A percentile compares a stretch with the other conserved stretches of the same genome.
Evolutionary conservation across 129 eudicot species (phyloP).

Genomic region (Flaveria robusta): DNA sequence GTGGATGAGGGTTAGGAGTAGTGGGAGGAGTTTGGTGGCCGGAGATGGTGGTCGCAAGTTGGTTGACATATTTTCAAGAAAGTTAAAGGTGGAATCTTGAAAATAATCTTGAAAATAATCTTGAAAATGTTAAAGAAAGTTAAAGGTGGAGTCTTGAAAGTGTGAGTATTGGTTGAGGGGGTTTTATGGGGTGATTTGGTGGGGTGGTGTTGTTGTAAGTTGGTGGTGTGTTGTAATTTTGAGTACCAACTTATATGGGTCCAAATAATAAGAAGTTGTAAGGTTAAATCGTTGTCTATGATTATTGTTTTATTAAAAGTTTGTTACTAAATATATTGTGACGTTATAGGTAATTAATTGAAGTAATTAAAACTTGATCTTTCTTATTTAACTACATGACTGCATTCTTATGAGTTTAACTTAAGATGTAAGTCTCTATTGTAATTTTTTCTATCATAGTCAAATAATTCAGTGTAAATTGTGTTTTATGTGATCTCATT

Average conservation of each 20-base stretch:
- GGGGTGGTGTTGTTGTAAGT: slow-evolving; percentile 32
- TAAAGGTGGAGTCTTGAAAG: slow-evolving; percentile 30
- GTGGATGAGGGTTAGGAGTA: slow-evolving; percentile 37
- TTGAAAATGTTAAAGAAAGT: slow-evolving; percentile 4
- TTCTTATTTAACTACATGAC: too few relatives aligned
- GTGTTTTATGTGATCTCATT: too few relatives aligned
- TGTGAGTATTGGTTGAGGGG: slow-evolving; percentile 27
- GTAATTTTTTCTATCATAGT: too few relatives aligned
- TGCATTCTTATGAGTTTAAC: too few relatives aligned
- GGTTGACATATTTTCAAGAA: slow-evolving; percentile 37
- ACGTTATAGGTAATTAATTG: background rate
- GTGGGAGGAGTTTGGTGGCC: slow-evolving; percentile 11
- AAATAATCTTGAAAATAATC: slow-evolving; percentile 24
- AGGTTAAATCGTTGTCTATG: background rate
- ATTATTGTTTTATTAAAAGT: background rate
- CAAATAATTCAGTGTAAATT: too few relatives aligned
- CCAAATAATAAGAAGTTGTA: background rate
- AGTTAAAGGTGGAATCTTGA: slow-evolving; percentile 27
- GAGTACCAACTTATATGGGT: slow-evolving; percentile 9
- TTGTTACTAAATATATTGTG: background rate
- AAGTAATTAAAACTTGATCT: background rate
- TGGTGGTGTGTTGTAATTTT: slow-evolving; percentile 37
- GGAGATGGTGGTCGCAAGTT: slow-evolving; percentile 1
- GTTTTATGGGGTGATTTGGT: slow-evolving; percentile 44
- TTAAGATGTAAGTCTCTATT: too few relatives aligned